Evolutionary conservation across 495 filamentous ascomycete genomes (phyloP).

Genomic region (Pyrenopolyporus hunteri): DNA sequence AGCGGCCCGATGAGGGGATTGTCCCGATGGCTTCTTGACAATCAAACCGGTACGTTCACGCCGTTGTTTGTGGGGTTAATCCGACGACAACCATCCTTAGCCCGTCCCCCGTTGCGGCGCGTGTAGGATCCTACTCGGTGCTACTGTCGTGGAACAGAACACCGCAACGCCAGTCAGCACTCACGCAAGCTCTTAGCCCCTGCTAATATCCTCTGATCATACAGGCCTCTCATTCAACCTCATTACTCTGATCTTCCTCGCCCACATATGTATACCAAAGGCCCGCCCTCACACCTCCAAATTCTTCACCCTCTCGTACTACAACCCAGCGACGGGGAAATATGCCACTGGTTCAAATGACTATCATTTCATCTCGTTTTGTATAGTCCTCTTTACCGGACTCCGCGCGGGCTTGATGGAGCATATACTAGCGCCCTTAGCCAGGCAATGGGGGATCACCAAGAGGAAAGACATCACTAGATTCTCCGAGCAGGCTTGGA

Average conservation of each 20-base stretch:
- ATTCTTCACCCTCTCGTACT: conserved; percentile 86
- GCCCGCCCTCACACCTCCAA: conserved; percentile 78
- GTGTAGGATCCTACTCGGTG: conserved; percentile 9
- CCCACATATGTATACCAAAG: conserved; percentile 79
- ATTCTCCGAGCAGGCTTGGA: conserved; percentile 93
- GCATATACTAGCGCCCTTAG: conserved; percentile 80
- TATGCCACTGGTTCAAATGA: conserved; percentile 83
- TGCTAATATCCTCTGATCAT: conserved; percentile 27
- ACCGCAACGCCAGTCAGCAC: background rate
- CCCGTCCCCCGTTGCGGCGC: background rate
- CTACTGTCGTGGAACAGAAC: conserved; percentile 28
- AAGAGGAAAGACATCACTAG: conserved; percentile 75
- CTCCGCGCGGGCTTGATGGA: conserved; percentile 86
- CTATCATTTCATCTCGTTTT: conserved; percentile 76
- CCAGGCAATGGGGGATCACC: conserved; percentile 68
- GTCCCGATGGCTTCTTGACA: conserved; percentile 57
- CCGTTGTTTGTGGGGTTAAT: background rate
- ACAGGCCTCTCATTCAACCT: conserved; percentile 79
- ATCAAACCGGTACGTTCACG: conserved; percentile 57
- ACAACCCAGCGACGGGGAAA: conserved; percentile 65
- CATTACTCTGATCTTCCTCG: conserved; percentile 74
- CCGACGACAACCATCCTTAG: background rate
- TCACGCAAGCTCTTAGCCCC: background rate
- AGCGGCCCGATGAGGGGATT: conserved; percentile 51
- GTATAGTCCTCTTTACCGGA: conserved; percentile 83